These are phyloP conservation scores for Capsella rubella DNA, from an alignment of 441 rosid genomes.

Conservation along the genomic window DNA sequence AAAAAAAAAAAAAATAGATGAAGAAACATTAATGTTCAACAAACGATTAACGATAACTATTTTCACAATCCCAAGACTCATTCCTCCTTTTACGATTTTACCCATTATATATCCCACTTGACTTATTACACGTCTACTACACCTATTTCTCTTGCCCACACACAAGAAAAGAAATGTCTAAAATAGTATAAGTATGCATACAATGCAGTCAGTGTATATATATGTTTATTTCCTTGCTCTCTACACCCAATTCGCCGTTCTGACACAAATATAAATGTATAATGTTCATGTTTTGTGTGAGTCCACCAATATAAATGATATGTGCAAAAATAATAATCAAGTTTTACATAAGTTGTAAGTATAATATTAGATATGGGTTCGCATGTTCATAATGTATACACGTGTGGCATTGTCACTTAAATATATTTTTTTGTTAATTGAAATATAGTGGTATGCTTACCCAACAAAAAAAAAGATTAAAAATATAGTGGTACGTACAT, in stretches of 20 bases:
- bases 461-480: no score
- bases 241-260: not conserved
- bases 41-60: not conserved
- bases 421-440: not conserved
- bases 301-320: not conserved
- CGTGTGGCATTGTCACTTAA: not conserved
- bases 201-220: no score
- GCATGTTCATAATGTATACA: not conserved
- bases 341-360: not conserved
- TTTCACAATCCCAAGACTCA: not conserved
- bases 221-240: not conserved
- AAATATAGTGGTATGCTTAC: constrained; percentile 4
- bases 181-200: no score
- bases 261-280: not conserved
- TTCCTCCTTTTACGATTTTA: not conserved
- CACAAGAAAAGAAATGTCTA: not conserved
- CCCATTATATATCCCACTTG: not conserved
- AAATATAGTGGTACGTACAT: not conserved
- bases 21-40: not conserved
- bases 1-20: not conserved
- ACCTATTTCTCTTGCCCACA: no score
- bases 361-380: constrained; percentile 1
- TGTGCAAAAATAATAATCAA: not conserved
- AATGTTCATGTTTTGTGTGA: not conserved
- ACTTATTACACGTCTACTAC: no score